Percentiles rank a stretch among this genome's conserved stretches.
phyloP scores from a whole-genome alignment of 2,329 filamentous ascomycete species.

The Raffaelea ambrosiae region DNA sequence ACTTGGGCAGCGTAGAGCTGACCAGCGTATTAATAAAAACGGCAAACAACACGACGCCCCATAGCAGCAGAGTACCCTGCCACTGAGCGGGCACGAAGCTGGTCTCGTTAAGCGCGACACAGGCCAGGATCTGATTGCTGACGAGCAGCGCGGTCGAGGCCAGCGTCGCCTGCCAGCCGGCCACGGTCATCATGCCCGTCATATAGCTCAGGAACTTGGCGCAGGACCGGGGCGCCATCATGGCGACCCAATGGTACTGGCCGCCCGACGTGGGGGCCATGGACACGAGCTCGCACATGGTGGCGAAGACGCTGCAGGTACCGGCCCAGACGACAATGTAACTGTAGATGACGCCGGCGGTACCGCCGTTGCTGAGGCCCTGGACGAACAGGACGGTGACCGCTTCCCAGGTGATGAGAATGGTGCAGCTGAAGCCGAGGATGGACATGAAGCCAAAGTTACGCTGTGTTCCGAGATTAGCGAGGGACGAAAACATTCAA shows the following conservation, averaged over 20 bases:
- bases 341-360: conserved; percentile 43
- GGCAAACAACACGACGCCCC: conserved; percentile 34
- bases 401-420: conserved; percentile 45
- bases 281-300: conserved; percentile 32
- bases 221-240: conserved; percentile 37
- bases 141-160: conserved; percentile 32
- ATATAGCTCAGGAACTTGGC: conserved; percentile 48
- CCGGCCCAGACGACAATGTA: conserved; percentile 39
- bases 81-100: conserved; percentile 29
- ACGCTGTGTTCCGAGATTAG: conserved; percentile 22
- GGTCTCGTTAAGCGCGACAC: conserved; percentile 30
- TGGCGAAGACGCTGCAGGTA: conserved; percentile 31
- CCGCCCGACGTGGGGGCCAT: conserved; percentile 44
- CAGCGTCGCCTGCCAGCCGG: conserved; percentile 34
- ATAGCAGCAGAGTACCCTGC: conserved; percentile 41
- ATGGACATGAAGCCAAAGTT: conserved; percentile 42
- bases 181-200: conserved; percentile 41
- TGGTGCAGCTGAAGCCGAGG: conserved; percentile 42
- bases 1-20: conserved; percentile 31
- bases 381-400: conserved; percentile 22
- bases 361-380: conserved; percentile 39
- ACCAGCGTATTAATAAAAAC: conserved; percentile 42
- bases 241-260: conserved; percentile 53
- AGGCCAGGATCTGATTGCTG: conserved; percentile 38
- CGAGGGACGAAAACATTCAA: not conserved